A percentile compares a stretch with the other conserved stretches of the same genome.
phyloP scores from a whole-genome alignment of 257 asterid genomes.

The Euphrasia confusa region DNA sequence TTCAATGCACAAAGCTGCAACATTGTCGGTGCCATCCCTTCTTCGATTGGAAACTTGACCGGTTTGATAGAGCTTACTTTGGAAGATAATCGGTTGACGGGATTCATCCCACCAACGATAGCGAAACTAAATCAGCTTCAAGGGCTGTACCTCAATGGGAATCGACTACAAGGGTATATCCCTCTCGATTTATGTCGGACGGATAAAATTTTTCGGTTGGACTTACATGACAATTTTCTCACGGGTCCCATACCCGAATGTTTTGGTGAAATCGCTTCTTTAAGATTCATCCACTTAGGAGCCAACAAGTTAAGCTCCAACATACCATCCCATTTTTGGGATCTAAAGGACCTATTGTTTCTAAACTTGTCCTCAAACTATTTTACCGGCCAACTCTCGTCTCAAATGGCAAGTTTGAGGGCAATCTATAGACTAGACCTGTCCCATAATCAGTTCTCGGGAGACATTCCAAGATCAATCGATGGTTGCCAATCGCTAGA shows the following conservation, averaged over 20 bases:
- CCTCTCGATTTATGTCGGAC: no score
- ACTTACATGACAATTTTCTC: slow-evolving; percentile 23
- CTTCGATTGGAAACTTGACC: slow-evolving; percentile 31
- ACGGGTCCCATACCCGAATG: slow-evolving; percentile 31
- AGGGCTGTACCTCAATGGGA: no score
- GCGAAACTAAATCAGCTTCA: slow-evolving; percentile 21
- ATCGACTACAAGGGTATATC: no score
- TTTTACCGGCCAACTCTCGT: slow-evolving; percentile 23
- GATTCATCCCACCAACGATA: slow-evolving; percentile 26
- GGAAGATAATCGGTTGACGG: slow-evolving; percentile 22
- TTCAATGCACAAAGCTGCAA: no score
- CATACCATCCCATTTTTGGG: slow-evolving; percentile 28
- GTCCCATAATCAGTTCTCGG: not conserved
- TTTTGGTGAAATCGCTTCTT: slow-evolving; percentile 20
- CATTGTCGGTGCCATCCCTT: slow-evolving; percentile 28
- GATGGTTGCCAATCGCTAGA: not conserved
- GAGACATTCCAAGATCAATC: not conserved
- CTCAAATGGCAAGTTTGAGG: slow-evolving; percentile 16
- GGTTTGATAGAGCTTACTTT: slow-evolving; percentile 14
- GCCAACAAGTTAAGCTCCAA: slow-evolving; percentile 25
- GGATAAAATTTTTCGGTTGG: no score
- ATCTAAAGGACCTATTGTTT: slow-evolving; percentile 14
- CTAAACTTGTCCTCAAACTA: slow-evolving; percentile 28
- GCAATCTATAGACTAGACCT: not conserved
- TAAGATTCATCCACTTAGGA: slow-evolving; percentile 28